Conservation (phyloP, 2,329 filamentous ascomycete genomes). For the Colletotrichum camelliae region DNA sequence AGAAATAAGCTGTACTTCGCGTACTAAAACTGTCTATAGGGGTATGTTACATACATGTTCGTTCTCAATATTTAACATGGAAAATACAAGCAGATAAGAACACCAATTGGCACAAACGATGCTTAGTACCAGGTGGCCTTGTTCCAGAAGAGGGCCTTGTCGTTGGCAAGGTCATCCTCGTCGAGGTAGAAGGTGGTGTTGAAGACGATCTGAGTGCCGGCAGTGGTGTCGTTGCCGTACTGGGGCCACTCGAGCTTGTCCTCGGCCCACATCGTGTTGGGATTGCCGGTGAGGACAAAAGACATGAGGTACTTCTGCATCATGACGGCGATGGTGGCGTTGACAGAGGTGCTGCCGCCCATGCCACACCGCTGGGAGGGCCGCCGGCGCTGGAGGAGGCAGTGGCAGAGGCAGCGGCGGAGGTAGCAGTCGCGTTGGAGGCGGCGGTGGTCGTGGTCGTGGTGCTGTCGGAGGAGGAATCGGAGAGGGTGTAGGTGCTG, state of each 20-base stretch:
- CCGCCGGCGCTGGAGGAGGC: not conserved
- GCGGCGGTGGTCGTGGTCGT: not conserved
- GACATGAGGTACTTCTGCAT: conserved; percentile 11
- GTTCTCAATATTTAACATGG: not conserved
- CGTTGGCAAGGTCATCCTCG: not conserved
- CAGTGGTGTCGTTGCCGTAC: conserved; percentile 1
- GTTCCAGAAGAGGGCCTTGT: not conserved
- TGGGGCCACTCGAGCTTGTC: conserved; percentile 6
- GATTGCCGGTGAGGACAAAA: not conserved
- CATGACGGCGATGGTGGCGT: conserved; percentile 1
- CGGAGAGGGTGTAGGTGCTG: not conserved
- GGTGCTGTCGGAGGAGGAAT: not conserved
- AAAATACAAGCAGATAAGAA: not conserved
- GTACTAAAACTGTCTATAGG: not conserved
- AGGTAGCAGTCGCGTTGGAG: not conserved
- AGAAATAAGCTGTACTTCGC: not conserved
- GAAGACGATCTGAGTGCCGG: not conserved
- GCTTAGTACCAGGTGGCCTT: not conserved
- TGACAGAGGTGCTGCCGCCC: not conserved
- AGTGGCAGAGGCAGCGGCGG: not conserved
- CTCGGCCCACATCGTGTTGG: not conserved
- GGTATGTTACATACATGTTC: not conserved
- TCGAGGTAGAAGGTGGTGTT: conserved; percentile 2
- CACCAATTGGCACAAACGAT: rapidly evolving
- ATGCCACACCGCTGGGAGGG: not conserved